Conservation (phyloP, 371 early-diverging fungal species). For the Mortierella sp. region DNA sequence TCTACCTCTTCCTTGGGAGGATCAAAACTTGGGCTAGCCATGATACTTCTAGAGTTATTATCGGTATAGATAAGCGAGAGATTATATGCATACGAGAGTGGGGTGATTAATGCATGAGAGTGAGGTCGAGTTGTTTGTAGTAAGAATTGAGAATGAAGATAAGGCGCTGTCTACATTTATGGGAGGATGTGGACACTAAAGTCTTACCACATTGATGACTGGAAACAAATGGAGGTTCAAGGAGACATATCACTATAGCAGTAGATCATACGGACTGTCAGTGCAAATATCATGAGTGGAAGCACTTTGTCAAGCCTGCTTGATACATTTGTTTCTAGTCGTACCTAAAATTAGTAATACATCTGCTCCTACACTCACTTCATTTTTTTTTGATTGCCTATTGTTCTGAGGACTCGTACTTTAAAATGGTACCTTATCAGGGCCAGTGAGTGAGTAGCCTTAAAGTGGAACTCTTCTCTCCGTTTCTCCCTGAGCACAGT, state of each 20-base stretch:
- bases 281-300: no score
- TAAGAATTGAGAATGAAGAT: no score
- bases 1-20: slow-evolving; percentile 21
- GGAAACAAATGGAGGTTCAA: neutral
- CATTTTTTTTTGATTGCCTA: neutral
- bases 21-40: neutral
- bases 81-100: neutral
- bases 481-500: no score
- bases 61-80: no score
- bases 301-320: no score
- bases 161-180: no score
- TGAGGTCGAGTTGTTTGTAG: neutral
- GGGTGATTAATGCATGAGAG: neutral
- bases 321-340: no score
- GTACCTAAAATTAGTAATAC: neutral
- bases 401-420: neutral
- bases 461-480: slow-evolving; percentile 10
- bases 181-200: no score
- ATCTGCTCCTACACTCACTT: neutral
- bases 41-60: neutral
- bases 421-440: no score
- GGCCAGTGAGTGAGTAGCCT: no score
- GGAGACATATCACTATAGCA: no score
- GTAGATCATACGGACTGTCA: no score
- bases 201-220: neutral